phyloP scores from a whole-genome alignment of 2,329 filamentous ascomycete genomes.

The Scorias spongiosa region DNA sequence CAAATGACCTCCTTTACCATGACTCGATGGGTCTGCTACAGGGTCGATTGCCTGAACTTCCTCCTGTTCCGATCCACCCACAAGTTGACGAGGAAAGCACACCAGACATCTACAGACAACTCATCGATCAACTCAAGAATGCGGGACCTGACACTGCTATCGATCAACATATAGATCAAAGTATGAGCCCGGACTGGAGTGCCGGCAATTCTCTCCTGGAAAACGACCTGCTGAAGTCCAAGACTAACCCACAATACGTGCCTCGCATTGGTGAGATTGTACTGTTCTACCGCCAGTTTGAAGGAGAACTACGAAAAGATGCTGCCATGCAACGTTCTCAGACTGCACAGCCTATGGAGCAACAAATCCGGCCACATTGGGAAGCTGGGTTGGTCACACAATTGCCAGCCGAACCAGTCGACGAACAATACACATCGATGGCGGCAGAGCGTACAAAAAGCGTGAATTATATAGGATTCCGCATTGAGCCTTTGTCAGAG shows the following conservation, averaged over 20 bases:
- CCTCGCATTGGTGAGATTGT: slow-evolving; percentile 43
- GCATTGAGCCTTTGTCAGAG: slow-evolving; percentile 41
- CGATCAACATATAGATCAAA: slow-evolving; percentile 21
- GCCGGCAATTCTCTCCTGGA: slow-evolving; percentile 31
- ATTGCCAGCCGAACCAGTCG: slow-evolving; percentile 25
- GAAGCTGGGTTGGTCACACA: slow-evolving; percentile 42
- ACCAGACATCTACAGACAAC: slow-evolving; percentile 36
- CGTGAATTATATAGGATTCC: slow-evolving; percentile 38
- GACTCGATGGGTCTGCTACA: neutral
- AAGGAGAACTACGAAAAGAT: neutral
- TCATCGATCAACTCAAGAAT: slow-evolving; percentile 33
- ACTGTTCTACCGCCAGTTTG: slow-evolving; percentile 26
- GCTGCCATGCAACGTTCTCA: slow-evolving; percentile 1
- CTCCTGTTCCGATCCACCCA: slow-evolving; percentile 3
- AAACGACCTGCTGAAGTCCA: slow-evolving; percentile 26
- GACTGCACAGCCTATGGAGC: slow-evolving; percentile 3
- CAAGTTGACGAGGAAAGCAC: slow-evolving; percentile 37
- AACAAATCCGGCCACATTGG: slow-evolving; percentile 30
- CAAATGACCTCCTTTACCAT: neutral
- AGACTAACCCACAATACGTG: slow-evolving; percentile 33
- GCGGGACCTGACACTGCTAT: slow-evolving; percentile 29
- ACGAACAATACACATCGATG: slow-evolving; percentile 27
- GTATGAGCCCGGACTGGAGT: slow-evolving; percentile 41
- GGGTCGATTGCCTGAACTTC: neutral
- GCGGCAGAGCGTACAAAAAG: slow-evolving; percentile 24